Base-by-base conservation (phyloP, 2,329 filamentous ascomycete genomes). In the Pseudocercospora vitis region DNA sequence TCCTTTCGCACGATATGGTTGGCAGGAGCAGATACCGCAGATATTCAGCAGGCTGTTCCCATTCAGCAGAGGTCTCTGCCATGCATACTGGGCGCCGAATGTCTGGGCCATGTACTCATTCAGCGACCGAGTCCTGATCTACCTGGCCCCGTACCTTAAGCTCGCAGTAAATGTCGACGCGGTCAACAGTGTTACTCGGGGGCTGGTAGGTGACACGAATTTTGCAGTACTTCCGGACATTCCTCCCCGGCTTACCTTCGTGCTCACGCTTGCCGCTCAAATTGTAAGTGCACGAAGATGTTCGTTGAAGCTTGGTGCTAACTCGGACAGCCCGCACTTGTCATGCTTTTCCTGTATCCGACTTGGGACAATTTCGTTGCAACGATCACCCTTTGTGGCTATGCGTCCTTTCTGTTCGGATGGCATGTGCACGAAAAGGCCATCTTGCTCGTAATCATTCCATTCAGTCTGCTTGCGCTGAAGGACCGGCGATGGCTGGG, bases 391-490 rank as follows among this genome's bases (percentile, higher is more conserved):
- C 83, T 97, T 12, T 97, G 94, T 67, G 94, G 89, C 54, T 99
- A 96, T 68, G 88, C 92, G 0, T 96, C 92, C 0, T 99, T 99
- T 74, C 80, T 99, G 7, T 97, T 97, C 64, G 92, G 94, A 52
- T 99, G 92, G 91, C 94, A 99, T 68, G 94, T 99, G 7, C 94
- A 99, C 66, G 94, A 99, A 70, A 99, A 99, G 73, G 94, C 94
- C 1, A 88, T 99, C 53, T 81, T 99, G 18, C 82, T 97, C 16
- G 87, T 97, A 67, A 91, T 99, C 61, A 88, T 97, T 45, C 94
- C 94, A 0, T 97, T 97, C 77, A 95, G 89, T 63, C 81, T 99
- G 57, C 86, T 97, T 56, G 91, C 92, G 0, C 82, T 97, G 48
- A 88, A 87, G 69, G 91, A 97, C 70, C 84, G 94, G 48, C 85